Evolutionary conservation across 768 basidiomycete genomes (phyloP), one percentile per base, ranked within the genome.

Genomic region (Rubroboletus pulcherrimus): DNA sequence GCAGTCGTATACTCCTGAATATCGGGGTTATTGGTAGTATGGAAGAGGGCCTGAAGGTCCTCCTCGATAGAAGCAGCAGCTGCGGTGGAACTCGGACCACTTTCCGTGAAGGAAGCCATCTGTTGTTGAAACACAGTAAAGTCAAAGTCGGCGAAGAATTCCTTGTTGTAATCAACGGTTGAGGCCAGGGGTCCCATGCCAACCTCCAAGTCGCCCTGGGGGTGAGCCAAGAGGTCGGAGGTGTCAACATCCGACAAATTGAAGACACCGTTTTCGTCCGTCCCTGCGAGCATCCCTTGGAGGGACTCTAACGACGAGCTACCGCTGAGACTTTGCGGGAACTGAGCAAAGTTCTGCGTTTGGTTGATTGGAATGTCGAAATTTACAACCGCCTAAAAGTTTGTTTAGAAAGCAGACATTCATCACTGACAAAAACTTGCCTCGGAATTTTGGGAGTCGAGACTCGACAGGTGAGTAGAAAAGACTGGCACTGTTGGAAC

Each of bases 141-240:
- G 39, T 68, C 63, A 40, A 64, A 59, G 42, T 66, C 46, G 34
- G 67, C 50, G 21, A 68, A 73, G 29, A 67, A 40, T 10, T 60
- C 37, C 0, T 57, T 46, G 11, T 54, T 50, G 45, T 62, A 63
- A 26, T 58, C 62, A 4, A 55, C 33, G 0, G 45, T 37, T 17
- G 54, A 26, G 3, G 37, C 29, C 17, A 29, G 46, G 40, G 53
- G 41, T 21, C 62, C 52, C 68, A 75, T 29, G 7, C 45, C 33
- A 5, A 79, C 60, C 47, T 78, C 73, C 35, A 79, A 61, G 40
- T 75, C 69, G 4, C 73, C 75, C 12, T 58, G 59, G 2, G 79
- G 77, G 29, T 71, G 67, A 33, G 67, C 54, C 14, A 69, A 26
- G 30, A 79, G 60, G 24, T 56, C 57, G 24, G 67, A 54, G 2